phyloP scores from a whole-genome alignment of 1,284 basidiomycete genomes.

The Trichosporon sp. region DNA sequence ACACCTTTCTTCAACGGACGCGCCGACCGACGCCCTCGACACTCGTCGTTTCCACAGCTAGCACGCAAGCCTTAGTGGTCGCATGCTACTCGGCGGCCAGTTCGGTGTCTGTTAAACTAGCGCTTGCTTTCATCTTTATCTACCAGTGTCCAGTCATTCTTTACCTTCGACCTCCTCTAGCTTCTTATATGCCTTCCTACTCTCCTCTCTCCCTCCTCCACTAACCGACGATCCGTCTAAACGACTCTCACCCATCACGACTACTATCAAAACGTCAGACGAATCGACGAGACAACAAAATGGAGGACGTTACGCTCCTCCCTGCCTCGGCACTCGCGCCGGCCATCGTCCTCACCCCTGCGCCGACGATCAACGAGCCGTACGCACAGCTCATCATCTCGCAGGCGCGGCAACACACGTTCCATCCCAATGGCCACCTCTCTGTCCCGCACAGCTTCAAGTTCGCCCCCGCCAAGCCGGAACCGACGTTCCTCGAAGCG shows the following conservation, averaged over 20 bases:
- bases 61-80: neutral
- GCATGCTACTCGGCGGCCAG: neutral
- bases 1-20: neutral
- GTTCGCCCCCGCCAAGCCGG: neutral
- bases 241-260: no score
- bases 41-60: neutral
- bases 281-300: neutral
- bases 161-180: neutral
- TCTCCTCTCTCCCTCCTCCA: neutral
- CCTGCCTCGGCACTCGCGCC: neutral
- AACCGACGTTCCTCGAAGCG: neutral
- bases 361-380: neutral
- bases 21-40: neutral
- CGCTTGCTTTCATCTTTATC: neutral
- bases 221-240: neutral
- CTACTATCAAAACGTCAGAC: no score
- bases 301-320: neutral
- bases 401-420: neutral
- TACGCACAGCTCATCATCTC: neutral
- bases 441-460: neutral
- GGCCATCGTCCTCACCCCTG: neutral
- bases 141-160: neutral
- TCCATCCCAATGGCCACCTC: neutral
- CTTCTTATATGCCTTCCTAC: neutral
- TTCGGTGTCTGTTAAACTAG: neutral